Conservation (phyloP, 176 grass and related monocot species). For the Phragmites australis region DNA sequence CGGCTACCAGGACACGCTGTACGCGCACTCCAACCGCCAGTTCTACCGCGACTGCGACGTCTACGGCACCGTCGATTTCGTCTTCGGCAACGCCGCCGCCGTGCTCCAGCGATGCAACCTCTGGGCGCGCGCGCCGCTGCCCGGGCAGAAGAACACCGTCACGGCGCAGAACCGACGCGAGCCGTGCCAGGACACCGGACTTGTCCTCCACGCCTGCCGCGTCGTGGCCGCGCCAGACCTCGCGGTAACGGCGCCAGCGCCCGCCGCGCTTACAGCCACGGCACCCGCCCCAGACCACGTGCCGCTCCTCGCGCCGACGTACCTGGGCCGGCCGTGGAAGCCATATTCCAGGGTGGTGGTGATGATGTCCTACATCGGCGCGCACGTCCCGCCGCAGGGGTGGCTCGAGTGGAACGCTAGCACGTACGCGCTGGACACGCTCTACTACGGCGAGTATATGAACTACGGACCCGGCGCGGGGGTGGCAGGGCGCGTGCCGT, state of each 20-base stretch:
- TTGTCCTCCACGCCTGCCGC: slow-evolving; percentile 57
- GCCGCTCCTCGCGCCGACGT: too few relatives aligned
- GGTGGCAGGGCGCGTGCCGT: slow-evolving; percentile 36
- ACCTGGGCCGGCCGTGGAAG: slow-evolving; percentile 67
- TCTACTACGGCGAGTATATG: slow-evolving; percentile 61
- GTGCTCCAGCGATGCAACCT: slow-evolving; percentile 65
- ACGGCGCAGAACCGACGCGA: slow-evolving; percentile 57
- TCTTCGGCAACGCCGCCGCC: slow-evolving; percentile 73
- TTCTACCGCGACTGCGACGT: slow-evolving; percentile 55
- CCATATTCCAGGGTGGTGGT: slow-evolving; percentile 56
- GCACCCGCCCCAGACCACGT: too few relatives aligned
- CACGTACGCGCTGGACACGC: slow-evolving; percentile 49
- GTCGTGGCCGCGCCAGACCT: slow-evolving; percentile 45
- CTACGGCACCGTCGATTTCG: slow-evolving; percentile 66
- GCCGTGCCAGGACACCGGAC: slow-evolving; percentile 50
- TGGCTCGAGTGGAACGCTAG: slow-evolving; percentile 58
- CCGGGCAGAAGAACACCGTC: slow-evolving; percentile 56
- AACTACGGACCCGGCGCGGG: slow-evolving; percentile 48
- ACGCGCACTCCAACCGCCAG: slow-evolving; percentile 63
- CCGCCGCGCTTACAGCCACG: too few relatives aligned
- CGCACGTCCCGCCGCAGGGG: slow-evolving; percentile 44
- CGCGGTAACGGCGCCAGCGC: not conserved
- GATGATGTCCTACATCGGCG: slow-evolving; percentile 56
- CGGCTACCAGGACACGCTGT: slow-evolving; percentile 65
- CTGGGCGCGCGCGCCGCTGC: slow-evolving; percentile 46